Base-by-base conservation (phyloP, 345 rosid species). In the Brassica cretica region DNA sequence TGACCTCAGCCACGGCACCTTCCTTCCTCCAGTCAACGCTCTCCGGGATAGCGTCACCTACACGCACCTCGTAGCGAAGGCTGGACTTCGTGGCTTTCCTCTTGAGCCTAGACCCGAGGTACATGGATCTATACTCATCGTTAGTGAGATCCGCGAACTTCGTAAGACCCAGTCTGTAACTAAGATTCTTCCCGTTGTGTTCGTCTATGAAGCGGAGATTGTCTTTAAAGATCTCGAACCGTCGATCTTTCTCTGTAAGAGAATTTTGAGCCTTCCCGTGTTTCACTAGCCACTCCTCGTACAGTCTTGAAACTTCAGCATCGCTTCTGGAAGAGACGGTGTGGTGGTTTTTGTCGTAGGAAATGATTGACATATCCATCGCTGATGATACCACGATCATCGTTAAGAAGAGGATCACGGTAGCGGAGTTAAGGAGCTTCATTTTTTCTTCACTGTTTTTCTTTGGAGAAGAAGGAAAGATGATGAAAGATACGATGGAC, bases 101-200 rank as follows among this genome's bases (percentile, higher is more conserved):
- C 29, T 30, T 5, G 21, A 37, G 39, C 87, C 81, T 84, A 21
- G 81, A 63, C 12, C 98, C 97, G 55, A 94, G 73, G 73, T 89
- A 89, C 85, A 9, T 84, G 71, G 90, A 82, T 77, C 93, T 88
- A 85, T 84, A 94, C 94, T 94, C 98, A 60, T 92, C 98, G 83
- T 94, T 92, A 25, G 95, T 89, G 51, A 94, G 84, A 80, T 94
- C 98, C 10, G 98, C 97, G 55, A 94, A 94, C 74, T 84, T 88
- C 82, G 89, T 94, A 84, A 89, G 78, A 27, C 98, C 97, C 46
- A 94, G 81, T 71, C 25, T 78, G 70, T 83, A 94, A 29, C 87
- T 82, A 78, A 80, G 89, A 81, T 84, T 81, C 81, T 77, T 83
- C 14, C 80, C 56, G 87, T 92, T 94, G 70, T 91, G 97, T 8